phyloP scores from a whole-genome alignment of 1,139 yeast species.

The Protomyces pachydermus region DNA sequence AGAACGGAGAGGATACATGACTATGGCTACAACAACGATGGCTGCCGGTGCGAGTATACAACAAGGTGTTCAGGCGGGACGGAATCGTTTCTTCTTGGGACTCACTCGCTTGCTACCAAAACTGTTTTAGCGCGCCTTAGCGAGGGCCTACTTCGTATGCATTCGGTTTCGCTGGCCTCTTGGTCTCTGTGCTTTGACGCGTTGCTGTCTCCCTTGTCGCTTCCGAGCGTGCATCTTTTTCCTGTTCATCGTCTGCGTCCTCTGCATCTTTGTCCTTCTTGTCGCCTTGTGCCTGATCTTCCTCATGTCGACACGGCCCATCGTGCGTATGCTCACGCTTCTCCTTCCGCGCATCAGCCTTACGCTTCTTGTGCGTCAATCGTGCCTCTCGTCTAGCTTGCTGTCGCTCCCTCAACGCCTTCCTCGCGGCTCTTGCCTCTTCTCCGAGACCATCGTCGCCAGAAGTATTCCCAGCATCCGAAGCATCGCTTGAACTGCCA shows the following conservation, averaged over 20 bases:
- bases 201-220: not conserved
- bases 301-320: not conserved
- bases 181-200: not conserved
- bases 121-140: not conserved
- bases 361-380: not conserved
- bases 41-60: not conserved
- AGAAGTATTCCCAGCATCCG: not conserved
- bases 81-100: not conserved
- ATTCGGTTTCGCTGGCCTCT: not conserved
- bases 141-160: not conserved
- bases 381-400: not conserved
- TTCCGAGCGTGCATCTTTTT: not conserved
- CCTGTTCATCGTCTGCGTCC: not conserved
- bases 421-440: not conserved
- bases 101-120: not conserved
- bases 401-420: not conserved
- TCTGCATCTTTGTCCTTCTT: not conserved
- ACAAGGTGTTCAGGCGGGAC: not conserved
- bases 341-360: not conserved
- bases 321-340: not conserved
- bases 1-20: slow-evolving; percentile 39
- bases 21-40: slow-evolving; percentile 1
- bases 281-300: not conserved
- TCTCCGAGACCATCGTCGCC: not conserved
- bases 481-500: not conserved